A percentile compares a stretch with the other conserved stretches of the same genome.
Evolutionary conservation across 768 basidiomycete species (phyloP).

Genomic region (Erythrobasidium yunnanense): DNA sequence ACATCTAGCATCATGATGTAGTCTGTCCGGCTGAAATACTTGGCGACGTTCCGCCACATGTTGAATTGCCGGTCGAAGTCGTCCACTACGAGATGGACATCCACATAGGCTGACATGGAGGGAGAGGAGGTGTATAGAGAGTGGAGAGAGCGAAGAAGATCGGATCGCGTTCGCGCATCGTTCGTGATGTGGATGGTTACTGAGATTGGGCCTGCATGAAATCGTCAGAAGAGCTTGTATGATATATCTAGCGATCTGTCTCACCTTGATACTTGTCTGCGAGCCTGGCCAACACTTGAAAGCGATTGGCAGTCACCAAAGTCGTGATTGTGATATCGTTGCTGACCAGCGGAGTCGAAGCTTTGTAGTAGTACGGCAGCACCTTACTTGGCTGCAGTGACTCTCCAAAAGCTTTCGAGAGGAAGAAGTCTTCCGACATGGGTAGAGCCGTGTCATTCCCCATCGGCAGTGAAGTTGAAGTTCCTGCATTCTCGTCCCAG

Average conservation of each 20-base stretch:
- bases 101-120: constrained; percentile 58
- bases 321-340: constrained; percentile 78
- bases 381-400: constrained; percentile 56
- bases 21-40: constrained; percentile 69
- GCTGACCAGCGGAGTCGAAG: constrained; percentile 45
- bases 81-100: constrained; percentile 76
- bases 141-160: constrained; percentile 55
- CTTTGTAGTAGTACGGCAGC: constrained; percentile 70
- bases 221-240: no score
- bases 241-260: constrained; percentile 32
- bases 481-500: neutral
- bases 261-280: constrained; percentile 66
- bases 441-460: neutral
- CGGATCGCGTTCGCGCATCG: constrained; percentile 40
- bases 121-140: constrained; percentile 57
- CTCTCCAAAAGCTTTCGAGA: constrained; percentile 38
- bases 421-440: constrained; percentile 37
- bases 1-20: constrained; percentile 86
- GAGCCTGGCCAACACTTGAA: constrained; percentile 60
- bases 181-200: constrained; percentile 67
- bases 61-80: constrained; percentile 69
- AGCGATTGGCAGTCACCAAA: constrained; percentile 66
- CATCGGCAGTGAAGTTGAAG: constrained; percentile 8
- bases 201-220: constrained; percentile 61
- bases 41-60: constrained; percentile 76